Evolutionary conservation across 2,329 filamentous ascomycete genomes (phyloP), one percentile per base, ranked within the genome.

Genomic region (Thermoascus crustaceus): DNA sequence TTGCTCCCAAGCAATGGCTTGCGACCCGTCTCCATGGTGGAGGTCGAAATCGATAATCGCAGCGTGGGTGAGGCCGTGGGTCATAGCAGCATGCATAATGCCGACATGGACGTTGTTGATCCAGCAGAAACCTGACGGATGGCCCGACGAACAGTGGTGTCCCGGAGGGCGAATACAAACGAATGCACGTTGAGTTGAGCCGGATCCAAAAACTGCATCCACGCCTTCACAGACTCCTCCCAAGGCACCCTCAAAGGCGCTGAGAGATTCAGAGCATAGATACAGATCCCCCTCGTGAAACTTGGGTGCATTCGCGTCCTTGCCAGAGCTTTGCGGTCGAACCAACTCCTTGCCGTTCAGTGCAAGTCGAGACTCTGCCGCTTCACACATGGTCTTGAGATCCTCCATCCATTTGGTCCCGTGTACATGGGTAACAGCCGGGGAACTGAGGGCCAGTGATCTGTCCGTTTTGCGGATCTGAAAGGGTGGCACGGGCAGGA

Each of bases 51-150:
- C 87, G 45, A 94, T 78, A 42, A 94, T 96, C 7, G 86, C 91
- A 0, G 88, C 89, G 58, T 98, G 91, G 0, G 89, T 96, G 18
- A 96, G 66, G 0, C 83, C 87, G 53, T 98, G 83, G 24, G 74
- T 75, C 43, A 89, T 76, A 13, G 85, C 80, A 7, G 81, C 89
- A 58, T 98, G 85, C 58, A 93, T 84, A 45, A 98, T 94, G 0
- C 89, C 91, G 14, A 98, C 85, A 54, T 96, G 89, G 1, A 98
- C 87, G 55, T 98, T 98, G 60, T 98, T 98, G 33, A 98, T 67
- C 89, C 91, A 98, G 65, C 91, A 98, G 56, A 98, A 98, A 0
- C 91, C 91, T 2, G 89, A 95, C 0, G 91, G 91, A 49, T 82
- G 81, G 32, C 82, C 77, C 3, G 85, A 78, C 2, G 89, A 94